A percentile compares a stretch with the other conserved stretches of the same genome.
Conservation (phyloP, 345 rosid genomes). For the Corymbia maculata region DNA sequence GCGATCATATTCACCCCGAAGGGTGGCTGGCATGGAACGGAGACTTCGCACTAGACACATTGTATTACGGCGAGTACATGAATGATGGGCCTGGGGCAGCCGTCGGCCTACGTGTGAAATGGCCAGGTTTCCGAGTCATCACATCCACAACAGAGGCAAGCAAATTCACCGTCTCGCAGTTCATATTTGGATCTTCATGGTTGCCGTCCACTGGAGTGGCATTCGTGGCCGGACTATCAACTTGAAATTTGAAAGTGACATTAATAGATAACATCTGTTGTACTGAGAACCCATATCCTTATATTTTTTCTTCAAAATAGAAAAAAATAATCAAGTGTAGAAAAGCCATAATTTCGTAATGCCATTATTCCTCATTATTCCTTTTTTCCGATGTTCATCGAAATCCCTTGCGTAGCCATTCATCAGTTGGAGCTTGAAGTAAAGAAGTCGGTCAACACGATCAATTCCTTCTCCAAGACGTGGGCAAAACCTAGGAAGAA, state of each 20-base stretch:
- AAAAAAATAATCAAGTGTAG: neutral
- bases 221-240: constrained; percentile 26
- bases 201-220: constrained; percentile 21
- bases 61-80: constrained; percentile 21
- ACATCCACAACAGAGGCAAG: constrained; percentile 5
- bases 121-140: constrained; percentile 18
- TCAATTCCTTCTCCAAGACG: neutral
- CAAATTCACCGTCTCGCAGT: constrained; percentile 7
- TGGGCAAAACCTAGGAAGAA: neutral
- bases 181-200: constrained; percentile 15
- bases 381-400: neutral
- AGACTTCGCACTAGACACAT: constrained; percentile 7
- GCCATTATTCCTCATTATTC: neutral
- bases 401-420: neutral
- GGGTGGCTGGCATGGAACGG: constrained; percentile 20
- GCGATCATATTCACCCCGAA: constrained; percentile 60
- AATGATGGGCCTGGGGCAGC: constrained; percentile 13
- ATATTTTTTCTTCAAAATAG: neutral
- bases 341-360: neutral
- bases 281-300: neutral
- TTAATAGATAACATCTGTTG: neutral
- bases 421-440: neutral
- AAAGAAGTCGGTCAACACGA: neutral
- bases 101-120: constrained; percentile 1
- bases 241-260: constrained; percentile 24